Evolutionary conservation across 345 rosid species (phyloP).

Genomic region (Syzygium jambos): DNA sequence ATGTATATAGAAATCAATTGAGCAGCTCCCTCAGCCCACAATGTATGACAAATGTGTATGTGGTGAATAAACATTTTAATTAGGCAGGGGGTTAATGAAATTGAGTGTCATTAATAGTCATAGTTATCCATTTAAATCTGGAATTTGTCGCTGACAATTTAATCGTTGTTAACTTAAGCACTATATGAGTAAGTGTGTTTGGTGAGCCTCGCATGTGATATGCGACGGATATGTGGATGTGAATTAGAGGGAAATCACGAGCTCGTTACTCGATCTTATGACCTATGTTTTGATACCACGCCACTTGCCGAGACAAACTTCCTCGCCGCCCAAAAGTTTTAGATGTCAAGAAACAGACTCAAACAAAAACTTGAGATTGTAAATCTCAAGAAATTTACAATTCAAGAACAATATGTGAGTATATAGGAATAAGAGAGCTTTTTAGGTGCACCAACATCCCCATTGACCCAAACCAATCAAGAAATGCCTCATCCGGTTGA

Average conservation of each 20-base stretch:
- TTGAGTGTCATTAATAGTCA: background rate
- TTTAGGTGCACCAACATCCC: no score
- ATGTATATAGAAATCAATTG: background rate
- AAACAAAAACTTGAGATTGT: background rate
- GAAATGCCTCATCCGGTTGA: no score
- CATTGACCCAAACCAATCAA: no score
- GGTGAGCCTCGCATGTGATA: background rate
- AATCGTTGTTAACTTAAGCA: background rate
- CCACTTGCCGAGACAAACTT: constrained; percentile 28
- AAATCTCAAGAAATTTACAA: background rate
- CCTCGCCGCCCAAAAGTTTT: background rate
- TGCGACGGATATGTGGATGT: background rate
- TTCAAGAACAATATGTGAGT: no score
- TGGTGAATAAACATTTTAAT: background rate
- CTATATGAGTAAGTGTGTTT: no score
- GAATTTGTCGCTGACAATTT: background rate
- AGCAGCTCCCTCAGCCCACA: background rate
- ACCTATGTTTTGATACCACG: background rate
- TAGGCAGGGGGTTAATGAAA: background rate
- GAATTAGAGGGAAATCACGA: background rate
- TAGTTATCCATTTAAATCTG: no score
- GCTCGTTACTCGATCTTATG: background rate
- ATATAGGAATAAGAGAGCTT: no score
- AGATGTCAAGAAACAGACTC: background rate
- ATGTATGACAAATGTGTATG: background rate